Percentiles rank a stretch among this genome's conserved stretches.
Evolutionary conservation across 176 grass and related monocot genomes (phyloP).

Genomic region (Oryza punctata): DNA sequence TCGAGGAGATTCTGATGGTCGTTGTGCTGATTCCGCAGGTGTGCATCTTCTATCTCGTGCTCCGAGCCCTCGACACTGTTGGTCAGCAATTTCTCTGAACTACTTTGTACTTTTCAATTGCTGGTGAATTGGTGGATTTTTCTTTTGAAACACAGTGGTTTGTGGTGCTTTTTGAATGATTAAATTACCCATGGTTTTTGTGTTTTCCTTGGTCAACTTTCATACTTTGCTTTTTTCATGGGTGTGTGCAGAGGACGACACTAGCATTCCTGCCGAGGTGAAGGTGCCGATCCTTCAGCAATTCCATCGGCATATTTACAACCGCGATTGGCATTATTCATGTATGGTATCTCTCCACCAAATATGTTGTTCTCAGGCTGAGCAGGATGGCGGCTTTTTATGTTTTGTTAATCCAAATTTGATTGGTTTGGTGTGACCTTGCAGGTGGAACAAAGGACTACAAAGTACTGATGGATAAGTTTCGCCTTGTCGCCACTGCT

Average conservation of each 20-base stretch:
- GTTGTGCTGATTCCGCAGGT: slow-evolving; percentile 53
- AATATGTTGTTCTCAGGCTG: not conserved
- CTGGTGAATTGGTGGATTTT: not conserved
- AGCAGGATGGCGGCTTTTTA: not conserved
- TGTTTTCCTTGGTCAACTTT: not conserved
- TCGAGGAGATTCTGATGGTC: not conserved
- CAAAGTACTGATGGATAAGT: slow-evolving; percentile 88
- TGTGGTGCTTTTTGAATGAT: not conserved
- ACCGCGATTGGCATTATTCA: slow-evolving; percentile 73
- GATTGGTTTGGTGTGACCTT: not conserved
- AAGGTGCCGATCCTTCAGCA: slow-evolving; percentile 86
- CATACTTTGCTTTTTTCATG: not conserved
- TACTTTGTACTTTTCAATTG: not conserved
- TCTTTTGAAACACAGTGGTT: not conserved
- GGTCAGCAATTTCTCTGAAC: slow-evolving; percentile 38
- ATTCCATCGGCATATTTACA: slow-evolving; percentile 73
- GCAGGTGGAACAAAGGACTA: slow-evolving; percentile 92
- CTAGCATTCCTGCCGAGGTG: slow-evolving; percentile 66
- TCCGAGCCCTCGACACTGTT: slow-evolving; percentile 95
- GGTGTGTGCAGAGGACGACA: slow-evolving; percentile 84
- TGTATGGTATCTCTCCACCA: slow-evolving; percentile 37
- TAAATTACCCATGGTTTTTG: not conserved
- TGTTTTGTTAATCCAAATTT: not conserved
- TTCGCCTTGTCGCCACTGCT: slow-evolving; percentile 65
- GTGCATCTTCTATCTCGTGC: slow-evolving; percentile 97